Percentiles rank a stretch among this genome's conserved stretches.
Conservation (phyloP, 148 eudicot genomes). For the Nepenthes mirabilis region DNA sequence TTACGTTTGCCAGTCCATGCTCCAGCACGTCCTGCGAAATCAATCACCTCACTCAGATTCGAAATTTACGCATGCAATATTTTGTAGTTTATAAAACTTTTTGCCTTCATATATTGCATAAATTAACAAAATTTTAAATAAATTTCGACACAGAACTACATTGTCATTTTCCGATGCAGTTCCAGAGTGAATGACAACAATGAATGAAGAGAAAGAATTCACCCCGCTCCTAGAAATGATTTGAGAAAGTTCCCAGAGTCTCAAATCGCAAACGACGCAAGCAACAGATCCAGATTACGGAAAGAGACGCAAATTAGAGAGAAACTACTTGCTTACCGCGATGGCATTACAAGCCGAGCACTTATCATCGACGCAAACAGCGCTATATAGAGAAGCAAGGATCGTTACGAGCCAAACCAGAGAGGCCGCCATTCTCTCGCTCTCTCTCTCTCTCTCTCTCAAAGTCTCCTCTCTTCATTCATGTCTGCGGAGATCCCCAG, state of each 20-base stretch:
- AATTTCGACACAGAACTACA: too few species aligned
- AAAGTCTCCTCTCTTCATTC: too few species aligned
- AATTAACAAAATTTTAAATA: background rate
- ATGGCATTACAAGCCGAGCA: slow-evolving; percentile 90
- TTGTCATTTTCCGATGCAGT: too few species aligned
- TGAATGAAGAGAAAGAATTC: background rate
- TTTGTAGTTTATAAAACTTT: background rate
- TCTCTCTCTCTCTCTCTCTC: too few species aligned
- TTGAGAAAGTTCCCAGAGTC: background rate
- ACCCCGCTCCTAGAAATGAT: background rate
- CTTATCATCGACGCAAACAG: slow-evolving; percentile 55
- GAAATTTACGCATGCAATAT: background rate
- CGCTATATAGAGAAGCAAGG: slow-evolving; percentile 19
- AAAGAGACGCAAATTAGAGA: background rate
- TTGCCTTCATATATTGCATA: background rate
- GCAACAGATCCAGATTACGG: slow-evolving; percentile 5
- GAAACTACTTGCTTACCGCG: slow-evolving; percentile 34
- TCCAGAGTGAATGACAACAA: too few species aligned
- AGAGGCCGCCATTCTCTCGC: background rate
- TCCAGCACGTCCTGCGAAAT: slow-evolving; percentile 80
- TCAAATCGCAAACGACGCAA: background rate
- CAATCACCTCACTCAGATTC: slow-evolving; percentile 3
- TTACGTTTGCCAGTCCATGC: slow-evolving; percentile 64
- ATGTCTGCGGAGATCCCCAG: too few species aligned
- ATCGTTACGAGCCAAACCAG: slow-evolving; percentile 10